Conservation (phyloP, 306 rosid species). For the Prunus campanulata region DNA sequence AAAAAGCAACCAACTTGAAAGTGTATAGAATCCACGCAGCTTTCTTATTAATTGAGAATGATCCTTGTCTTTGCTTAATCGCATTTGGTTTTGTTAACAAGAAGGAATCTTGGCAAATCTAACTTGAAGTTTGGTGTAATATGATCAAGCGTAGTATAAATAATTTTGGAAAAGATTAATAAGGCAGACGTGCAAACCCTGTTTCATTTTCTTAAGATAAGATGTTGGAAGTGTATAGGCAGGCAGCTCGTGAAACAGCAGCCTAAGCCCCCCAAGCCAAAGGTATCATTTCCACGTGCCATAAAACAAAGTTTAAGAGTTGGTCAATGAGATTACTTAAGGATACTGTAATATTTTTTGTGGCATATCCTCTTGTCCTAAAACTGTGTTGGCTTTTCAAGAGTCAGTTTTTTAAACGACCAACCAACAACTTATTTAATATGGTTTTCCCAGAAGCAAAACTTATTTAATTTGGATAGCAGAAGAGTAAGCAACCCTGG, state of each 20-base stretch:
- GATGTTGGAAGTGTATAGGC: not conserved
- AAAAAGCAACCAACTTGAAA: not conserved
- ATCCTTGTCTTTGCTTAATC: not conserved
- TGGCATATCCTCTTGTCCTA: not conserved
- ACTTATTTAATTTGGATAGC: not conserved
- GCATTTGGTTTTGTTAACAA: not conserved
- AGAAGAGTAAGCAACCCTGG: not conserved
- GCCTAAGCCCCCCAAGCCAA: not conserved
- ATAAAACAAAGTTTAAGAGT: not conserved
- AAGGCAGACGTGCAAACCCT: not conserved
- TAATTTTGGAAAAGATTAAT: not conserved
- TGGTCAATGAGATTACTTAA: not conserved
- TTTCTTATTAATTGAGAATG: not conserved
- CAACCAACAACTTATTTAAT: not conserved
- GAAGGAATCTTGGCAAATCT: not conserved
- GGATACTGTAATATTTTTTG: not conserved
- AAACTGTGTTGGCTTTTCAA: not conserved
- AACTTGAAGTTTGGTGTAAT: not conserved
- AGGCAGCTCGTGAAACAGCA: not conserved
- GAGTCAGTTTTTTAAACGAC: not conserved
- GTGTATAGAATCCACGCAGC: not conserved
- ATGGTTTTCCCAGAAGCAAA: not conserved
- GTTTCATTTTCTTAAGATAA: not conserved
- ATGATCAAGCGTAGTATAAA: not conserved
- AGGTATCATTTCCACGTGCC: not conserved